Evolutionary conservation across 2,329 filamentous ascomycete genomes (phyloP).

Genomic region (Stachybotrys elegans): DNA sequence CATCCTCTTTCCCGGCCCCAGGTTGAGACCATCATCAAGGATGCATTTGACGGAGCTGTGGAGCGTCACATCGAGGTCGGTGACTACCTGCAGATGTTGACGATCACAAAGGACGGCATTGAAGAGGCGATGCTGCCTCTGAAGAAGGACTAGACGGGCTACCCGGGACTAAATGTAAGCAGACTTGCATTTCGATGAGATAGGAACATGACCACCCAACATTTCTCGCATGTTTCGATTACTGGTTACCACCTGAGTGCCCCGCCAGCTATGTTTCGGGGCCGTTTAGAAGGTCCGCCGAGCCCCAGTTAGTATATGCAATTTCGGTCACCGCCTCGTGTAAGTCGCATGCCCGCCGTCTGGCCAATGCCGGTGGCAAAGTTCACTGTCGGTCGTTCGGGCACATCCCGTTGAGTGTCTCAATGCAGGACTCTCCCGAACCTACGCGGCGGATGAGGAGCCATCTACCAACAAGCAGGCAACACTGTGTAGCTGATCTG

Average conservation of each 20-base stretch:
- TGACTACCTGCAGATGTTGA: conserved; percentile 91
- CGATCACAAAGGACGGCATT: conserved; percentile 83
- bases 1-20: conserved; percentile 65
- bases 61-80: conserved; percentile 99
- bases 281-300: no score
- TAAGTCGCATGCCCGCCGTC: no score
- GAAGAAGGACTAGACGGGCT: conserved; percentile 74
- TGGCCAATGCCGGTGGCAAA: no score
- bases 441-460: no score
- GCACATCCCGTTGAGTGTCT: no score
- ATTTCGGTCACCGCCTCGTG: no score
- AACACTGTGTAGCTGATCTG: no score
- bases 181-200: conserved; percentile 5
- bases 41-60: conserved; percentile 96
- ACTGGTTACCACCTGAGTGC: neutral
- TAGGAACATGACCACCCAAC: neutral
- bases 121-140: conserved; percentile 77
- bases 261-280: neutral
- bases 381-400: no score
- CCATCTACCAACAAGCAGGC: no score
- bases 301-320: no score
- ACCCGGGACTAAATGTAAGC: conserved; percentile 24
- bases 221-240: neutral
- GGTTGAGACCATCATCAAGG: conserved; percentile 85
- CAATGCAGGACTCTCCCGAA: no score